Percentiles rank a stretch among this genome's conserved stretches.
Conservation (phyloP, 208 protist genomes). For the Trypanosomatidae sp. region DNA sequence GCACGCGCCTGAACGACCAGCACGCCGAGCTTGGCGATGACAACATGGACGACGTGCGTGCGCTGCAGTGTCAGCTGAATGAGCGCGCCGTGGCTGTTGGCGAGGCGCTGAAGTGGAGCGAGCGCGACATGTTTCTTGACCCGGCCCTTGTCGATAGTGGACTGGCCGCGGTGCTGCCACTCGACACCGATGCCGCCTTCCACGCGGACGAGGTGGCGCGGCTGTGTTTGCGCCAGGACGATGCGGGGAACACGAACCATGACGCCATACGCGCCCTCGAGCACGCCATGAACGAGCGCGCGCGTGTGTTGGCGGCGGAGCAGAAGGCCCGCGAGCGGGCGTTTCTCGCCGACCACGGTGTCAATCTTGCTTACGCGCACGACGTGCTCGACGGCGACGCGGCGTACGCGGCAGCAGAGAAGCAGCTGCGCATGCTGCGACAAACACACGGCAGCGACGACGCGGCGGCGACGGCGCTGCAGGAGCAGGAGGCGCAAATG, state of each 20-base stretch:
- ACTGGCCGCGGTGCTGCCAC: slow-evolving; percentile 8
- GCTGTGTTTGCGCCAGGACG: slow-evolving; percentile 5
- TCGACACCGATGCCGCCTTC: slow-evolving; percentile 19
- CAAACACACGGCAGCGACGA: slow-evolving; percentile 18
- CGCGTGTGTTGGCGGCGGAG: slow-evolving; percentile 12
- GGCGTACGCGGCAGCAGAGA: slow-evolving; percentile 10
- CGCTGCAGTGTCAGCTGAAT: slow-evolving; percentile 21
- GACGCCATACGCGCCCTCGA: slow-evolving; percentile 13
- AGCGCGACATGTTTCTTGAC: slow-evolving; percentile 19
- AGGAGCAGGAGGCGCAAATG: slow-evolving; percentile 32
- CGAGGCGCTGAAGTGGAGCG: slow-evolving; percentile 12
- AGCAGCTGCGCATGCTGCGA: slow-evolving; percentile 18
- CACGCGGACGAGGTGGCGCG: slow-evolving; percentile 18
- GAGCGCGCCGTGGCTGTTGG: slow-evolving; percentile 25
- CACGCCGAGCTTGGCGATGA: background rate
- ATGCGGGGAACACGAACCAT: slow-evolving; percentile 2
- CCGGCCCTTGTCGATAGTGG: slow-evolving; percentile 10
- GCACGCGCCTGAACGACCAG: no score
- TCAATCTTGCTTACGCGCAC: slow-evolving; percentile 5
- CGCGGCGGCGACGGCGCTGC: slow-evolving; percentile 11
- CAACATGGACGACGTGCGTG: slow-evolving; percentile 6
- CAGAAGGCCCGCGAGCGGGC: slow-evolving; percentile 12
- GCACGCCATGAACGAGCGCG: slow-evolving; percentile 17
- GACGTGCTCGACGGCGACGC: slow-evolving; percentile 17
- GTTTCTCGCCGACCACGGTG: slow-evolving; percentile 16